Conservation (phyloP, 768 basidiomycete species). For the Tricholoma matsutake region DNA sequence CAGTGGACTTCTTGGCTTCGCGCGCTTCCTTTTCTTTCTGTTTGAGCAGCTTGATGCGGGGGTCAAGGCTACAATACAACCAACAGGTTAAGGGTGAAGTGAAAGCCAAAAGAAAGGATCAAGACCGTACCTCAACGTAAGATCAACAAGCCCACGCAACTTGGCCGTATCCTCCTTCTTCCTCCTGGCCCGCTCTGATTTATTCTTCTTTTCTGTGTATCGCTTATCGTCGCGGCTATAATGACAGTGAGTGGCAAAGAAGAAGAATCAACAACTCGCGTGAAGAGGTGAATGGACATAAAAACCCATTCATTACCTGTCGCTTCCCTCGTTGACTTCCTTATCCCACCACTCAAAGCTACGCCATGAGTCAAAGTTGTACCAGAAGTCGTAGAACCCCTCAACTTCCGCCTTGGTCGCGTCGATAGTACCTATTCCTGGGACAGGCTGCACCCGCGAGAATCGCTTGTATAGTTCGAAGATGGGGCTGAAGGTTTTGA, state of each 20-base stretch:
- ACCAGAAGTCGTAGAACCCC: conserved; percentile 98
- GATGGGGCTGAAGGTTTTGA: conserved; percentile 71
- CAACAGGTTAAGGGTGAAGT: not conserved
- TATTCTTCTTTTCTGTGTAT: conserved; percentile 99
- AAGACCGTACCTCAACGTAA: conserved; percentile 52
- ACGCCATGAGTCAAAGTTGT: conserved; percentile 98
- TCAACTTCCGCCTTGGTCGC: conserved; percentile 82
- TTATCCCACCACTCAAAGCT: conserved; percentile 98
- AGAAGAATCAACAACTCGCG: not conserved
- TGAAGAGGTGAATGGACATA: not conserved
- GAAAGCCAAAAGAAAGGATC: not conserved
- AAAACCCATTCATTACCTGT: conserved; percentile 72
- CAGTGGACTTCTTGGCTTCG: conserved; percentile 77
- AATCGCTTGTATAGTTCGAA: conserved; percentile 93
- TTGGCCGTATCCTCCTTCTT: conserved; percentile 98
- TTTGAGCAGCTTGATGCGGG: conserved; percentile 96
- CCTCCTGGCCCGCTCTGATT: conserved; percentile 88
- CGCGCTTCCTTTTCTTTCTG: conserved; percentile 93
- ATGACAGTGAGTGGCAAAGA: not conserved
- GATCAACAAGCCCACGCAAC: conserved; percentile 82
- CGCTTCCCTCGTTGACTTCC: conserved; percentile 96
- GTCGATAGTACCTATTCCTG: conserved; percentile 66
- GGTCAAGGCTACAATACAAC: conserved; percentile 53
- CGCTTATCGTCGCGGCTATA: conserved; percentile 96
- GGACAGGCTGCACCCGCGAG: conserved; percentile 82